Conservation (phyloP, 2,329 filamentous ascomycete species). For the Neoscytalidium dimidiatum region DNA sequence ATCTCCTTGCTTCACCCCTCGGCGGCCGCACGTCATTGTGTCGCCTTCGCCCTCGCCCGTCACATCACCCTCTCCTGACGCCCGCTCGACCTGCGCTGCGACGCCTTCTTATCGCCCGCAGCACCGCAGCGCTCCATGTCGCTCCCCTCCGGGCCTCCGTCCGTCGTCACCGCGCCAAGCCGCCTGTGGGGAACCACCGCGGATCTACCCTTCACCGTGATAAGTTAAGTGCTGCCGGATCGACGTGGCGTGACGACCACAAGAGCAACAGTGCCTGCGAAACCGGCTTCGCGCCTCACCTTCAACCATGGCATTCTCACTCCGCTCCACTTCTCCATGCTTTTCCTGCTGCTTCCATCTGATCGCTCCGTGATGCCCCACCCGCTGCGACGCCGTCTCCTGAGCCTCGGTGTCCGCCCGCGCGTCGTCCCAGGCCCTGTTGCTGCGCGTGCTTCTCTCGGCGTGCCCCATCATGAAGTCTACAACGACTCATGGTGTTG, state of each 20-base stretch:
- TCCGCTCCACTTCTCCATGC: conserved; percentile 8
- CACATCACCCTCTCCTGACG: conserved; percentile 20
- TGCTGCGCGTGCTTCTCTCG: neutral
- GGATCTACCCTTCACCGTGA: conserved; percentile 16
- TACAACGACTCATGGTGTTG: neutral
- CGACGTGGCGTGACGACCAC: conserved; percentile 6
- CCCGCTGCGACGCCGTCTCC: neutral
- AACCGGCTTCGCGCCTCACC: conserved; percentile 2
- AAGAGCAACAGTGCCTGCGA: conserved; percentile 9
- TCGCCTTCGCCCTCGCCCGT: neutral
- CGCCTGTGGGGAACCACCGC: conserved; percentile 4
- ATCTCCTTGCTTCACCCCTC: neutral
- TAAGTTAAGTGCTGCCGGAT: conserved; percentile 4
- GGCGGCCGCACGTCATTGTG: conserved; percentile 1
- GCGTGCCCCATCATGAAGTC: neutral
- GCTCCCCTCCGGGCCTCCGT: neutral
- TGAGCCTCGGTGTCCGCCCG: neutral
- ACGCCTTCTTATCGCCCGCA: neutral
- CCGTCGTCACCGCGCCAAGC: neutral
- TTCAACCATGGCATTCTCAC: neutral
- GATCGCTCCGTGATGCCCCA: neutral
- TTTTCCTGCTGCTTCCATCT: neutral
- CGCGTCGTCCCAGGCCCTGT: neutral
- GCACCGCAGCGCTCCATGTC: neutral
- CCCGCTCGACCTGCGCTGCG: neutral